These are phyloP conservation scores for Coniferiporia sulphurascens DNA, from an alignment of 1,284 basidiomycete species.

Conservation along the genomic window DNA sequence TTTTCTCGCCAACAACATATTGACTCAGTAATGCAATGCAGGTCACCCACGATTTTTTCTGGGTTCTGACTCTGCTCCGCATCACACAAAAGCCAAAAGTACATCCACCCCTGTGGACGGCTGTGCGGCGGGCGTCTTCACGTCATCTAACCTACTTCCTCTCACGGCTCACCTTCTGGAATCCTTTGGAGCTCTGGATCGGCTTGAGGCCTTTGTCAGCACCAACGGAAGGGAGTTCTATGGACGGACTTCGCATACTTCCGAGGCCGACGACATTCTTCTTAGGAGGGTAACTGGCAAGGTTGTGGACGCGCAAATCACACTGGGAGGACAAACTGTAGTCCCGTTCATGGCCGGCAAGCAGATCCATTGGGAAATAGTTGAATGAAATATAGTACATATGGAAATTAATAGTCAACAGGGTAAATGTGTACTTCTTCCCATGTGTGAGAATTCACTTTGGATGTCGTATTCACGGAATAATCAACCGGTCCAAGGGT, in stretches of 20 bases:
- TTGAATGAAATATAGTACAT: constrained; percentile 5
- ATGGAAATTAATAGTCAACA: background rate
- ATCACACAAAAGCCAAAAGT: constrained; percentile 79
- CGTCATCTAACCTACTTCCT: constrained; percentile 85
- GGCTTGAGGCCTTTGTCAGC: constrained; percentile 76
- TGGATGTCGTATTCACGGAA: background rate
- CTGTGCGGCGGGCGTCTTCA: constrained; percentile 94
- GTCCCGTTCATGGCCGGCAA: constrained; percentile 93
- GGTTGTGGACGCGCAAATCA: constrained; percentile 49
- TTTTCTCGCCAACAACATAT: background rate
- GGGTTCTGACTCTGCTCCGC: constrained; percentile 96
- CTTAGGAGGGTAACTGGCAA: constrained; percentile 34
- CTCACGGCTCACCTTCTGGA: constrained; percentile 83
- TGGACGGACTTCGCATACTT: constrained; percentile 32
- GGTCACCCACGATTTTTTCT: constrained; percentile 97
- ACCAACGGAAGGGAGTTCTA: constrained; percentile 81
- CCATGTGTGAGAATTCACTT: too few relatives aligned
- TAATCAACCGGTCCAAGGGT: background rate
- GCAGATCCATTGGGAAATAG: constrained; percentile 79
- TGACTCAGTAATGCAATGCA: constrained; percentile 25
- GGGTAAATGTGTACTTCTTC: too few relatives aligned
- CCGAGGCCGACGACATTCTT: constrained; percentile 27
- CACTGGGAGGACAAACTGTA: constrained; percentile 52
- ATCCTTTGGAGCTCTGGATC: constrained; percentile 79
- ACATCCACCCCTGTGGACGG: constrained; percentile 65